Evolutionary conservation across 164 flowering plant species (phyloP).

Genomic region (Stephania cephalantha): DNA sequence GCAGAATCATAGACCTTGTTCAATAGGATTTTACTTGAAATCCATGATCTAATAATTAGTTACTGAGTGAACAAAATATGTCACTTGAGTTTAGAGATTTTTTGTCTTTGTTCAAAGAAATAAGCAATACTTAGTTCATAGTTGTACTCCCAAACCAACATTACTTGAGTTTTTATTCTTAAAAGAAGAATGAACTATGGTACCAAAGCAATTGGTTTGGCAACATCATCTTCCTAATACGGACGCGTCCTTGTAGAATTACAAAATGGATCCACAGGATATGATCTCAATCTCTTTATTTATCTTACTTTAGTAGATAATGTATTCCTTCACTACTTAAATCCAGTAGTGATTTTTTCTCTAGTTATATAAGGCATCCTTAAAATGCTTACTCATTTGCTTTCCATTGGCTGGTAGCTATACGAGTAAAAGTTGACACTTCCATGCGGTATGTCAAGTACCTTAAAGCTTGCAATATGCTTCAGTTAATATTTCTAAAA

Average conservation of each 20-base stretch:
- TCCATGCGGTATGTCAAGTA: not conserved
- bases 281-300: too few species aligned
- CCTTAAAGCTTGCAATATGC: not conserved
- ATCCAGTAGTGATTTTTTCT: not conserved
- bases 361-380: not conserved
- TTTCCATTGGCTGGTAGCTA: not conserved
- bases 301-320: too few species aligned
- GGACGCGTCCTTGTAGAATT: too few species aligned
- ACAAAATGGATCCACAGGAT: too few species aligned
- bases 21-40: not conserved
- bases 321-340: not conserved
- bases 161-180: not conserved
- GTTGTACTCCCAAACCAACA: not conserved
- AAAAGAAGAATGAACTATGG: too few species aligned
- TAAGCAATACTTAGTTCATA: not conserved
- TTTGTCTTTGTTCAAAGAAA: not conserved
- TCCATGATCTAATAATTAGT: not conserved
- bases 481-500: not conserved
- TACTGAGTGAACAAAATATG: not conserved
- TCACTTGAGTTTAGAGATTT: not conserved
- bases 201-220: too few species aligned
- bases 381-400: not conserved
- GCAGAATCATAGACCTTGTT: not conserved
- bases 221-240: too few species aligned
- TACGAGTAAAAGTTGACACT: not conserved